Percentiles rank a stretch among this genome's conserved stretches.
Evolutionary conservation across 2,329 filamentous ascomycete genomes (phyloP).

Genomic region (Calycina marina): DNA sequence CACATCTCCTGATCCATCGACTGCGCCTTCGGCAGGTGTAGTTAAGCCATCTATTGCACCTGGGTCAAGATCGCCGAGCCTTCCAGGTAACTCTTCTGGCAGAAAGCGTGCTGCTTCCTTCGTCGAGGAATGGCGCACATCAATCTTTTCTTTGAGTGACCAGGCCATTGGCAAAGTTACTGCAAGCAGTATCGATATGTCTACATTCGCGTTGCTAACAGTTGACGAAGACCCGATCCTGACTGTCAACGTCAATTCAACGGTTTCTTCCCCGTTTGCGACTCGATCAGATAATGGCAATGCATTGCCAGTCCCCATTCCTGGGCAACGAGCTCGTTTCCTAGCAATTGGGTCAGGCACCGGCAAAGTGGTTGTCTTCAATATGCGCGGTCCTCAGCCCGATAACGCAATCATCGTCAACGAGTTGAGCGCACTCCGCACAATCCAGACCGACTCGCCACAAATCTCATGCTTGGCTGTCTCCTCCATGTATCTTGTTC

Average conservation of each 20-base stretch:
- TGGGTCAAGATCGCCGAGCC: conserved; percentile 14
- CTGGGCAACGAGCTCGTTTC: conserved; percentile 70
- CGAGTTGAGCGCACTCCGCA: conserved; percentile 54
- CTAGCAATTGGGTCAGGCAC: conserved; percentile 67
- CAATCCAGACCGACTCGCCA: conserved; percentile 82
- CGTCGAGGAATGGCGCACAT: conserved; percentile 52
- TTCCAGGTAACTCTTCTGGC: conserved; percentile 12
- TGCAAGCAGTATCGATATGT: conserved; percentile 57
- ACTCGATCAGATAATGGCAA: conserved; percentile 13
- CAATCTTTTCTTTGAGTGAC: conserved; percentile 45
- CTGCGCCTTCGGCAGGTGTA: conserved; percentile 10
- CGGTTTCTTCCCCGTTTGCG: conserved; percentile 14
- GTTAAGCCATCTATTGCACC: conserved; percentile 7
- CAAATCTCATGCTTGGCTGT: conserved; percentile 71
- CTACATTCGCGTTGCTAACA: conserved; percentile 55
- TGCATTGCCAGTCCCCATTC: conserved; percentile 43
- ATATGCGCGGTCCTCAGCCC: conserved; percentile 54
- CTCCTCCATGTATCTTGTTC: conserved; percentile 75
- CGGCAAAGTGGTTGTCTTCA: conserved; percentile 72
- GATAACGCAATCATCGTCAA: conserved; percentile 39
- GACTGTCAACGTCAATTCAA: conserved; percentile 34
- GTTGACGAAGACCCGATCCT: conserved; percentile 66
- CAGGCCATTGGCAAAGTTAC: conserved; percentile 49
- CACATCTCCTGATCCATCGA: conserved; percentile 10
- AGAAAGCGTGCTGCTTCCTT: conserved; percentile 19